Conservation (phyloP, 2,329 filamentous ascomycete genomes). For the Paecilomyces dactylethromorphus region DNA sequence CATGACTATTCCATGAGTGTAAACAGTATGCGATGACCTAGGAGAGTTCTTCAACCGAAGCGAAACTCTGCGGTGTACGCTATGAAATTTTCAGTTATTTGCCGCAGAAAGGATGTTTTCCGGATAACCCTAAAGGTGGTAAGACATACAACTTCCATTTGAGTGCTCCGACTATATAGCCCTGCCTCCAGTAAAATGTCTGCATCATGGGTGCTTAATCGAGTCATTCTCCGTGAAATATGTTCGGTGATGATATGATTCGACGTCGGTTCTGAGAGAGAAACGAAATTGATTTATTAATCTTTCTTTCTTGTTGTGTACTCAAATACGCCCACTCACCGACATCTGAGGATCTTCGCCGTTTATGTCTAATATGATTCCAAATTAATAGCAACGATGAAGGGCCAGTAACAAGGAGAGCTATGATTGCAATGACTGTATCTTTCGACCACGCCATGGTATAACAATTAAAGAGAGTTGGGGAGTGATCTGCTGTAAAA, state of each 20-base stretch:
- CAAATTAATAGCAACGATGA: constrained; percentile 2
- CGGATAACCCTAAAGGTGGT: neutral
- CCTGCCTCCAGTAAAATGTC: neutral
- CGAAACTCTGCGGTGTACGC: neutral
- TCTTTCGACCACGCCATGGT: constrained; percentile 3
- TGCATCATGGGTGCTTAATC: neutral
- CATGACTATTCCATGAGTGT: too few species aligned
- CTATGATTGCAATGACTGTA: constrained; percentile 1
- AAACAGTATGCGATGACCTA: neutral
- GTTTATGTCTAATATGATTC: neutral
- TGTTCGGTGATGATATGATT: neutral
- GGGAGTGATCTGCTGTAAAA: neutral
- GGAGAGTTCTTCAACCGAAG: neutral
- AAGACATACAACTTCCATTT: neutral
- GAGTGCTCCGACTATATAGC: neutral
- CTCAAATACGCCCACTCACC: neutral
- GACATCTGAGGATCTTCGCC: neutral
- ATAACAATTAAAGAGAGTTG: neutral
- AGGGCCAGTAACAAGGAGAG: constrained; percentile 1
- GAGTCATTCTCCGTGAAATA: neutral
- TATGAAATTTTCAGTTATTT: neutral
- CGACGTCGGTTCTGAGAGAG: neutral
- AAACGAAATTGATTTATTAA: neutral
- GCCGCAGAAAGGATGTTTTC: neutral
- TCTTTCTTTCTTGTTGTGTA: neutral